Percentiles rank a stretch among this genome's conserved stretches.
These are phyloP conservation scores for Gnomoniopsis sp. DNA, from an alignment of 2,329 filamentous ascomycete species.

Conservation along the genomic window DNA sequence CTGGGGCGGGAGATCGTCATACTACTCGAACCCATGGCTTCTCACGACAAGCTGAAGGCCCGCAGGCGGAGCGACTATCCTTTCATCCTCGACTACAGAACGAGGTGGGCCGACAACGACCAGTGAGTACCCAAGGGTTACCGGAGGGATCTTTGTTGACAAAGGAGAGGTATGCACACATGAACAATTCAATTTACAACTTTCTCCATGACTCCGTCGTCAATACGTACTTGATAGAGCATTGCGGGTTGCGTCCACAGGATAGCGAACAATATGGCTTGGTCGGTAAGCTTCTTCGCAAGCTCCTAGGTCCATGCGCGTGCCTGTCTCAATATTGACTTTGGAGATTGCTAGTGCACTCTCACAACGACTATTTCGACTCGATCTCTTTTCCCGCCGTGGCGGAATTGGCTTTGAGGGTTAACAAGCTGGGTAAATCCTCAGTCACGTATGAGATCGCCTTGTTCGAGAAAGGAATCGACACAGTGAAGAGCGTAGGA, in stretches of 20 bases:
- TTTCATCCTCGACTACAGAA: constrained; percentile 77
- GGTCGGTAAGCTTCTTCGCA: constrained; percentile 39
- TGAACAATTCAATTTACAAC: constrained; percentile 89
- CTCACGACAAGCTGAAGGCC: constrained; percentile 47
- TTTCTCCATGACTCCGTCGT: constrained; percentile 86
- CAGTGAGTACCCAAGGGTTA: constrained; percentile 6
- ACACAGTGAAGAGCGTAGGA: constrained; percentile 77
- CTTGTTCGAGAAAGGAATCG: constrained; percentile 72
- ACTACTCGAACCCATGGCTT: constrained; percentile 26
- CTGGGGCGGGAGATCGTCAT: background rate
- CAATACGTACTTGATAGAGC: constrained; percentile 80
- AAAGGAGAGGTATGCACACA: constrained; percentile 66
- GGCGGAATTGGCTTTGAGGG: constrained; percentile 76
- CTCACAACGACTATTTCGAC: constrained; percentile 81
- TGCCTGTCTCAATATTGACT: background rate
- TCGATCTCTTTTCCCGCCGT: constrained; percentile 78
- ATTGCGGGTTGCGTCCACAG: constrained; percentile 70
- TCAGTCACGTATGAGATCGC: constrained; percentile 90
- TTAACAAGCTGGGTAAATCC: constrained; percentile 78
- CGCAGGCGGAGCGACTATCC: constrained; percentile 70
- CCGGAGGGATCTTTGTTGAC: constrained; percentile 14
- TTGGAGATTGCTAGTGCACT: constrained; percentile 53
- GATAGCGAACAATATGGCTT: constrained; percentile 73
- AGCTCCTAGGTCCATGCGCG: background rate
- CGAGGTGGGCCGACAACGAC: constrained; percentile 65